These are phyloP conservation scores for Beauveria sp. DNA, from an alignment of 2,329 filamentous ascomycete species.

Conservation along the genomic window DNA sequence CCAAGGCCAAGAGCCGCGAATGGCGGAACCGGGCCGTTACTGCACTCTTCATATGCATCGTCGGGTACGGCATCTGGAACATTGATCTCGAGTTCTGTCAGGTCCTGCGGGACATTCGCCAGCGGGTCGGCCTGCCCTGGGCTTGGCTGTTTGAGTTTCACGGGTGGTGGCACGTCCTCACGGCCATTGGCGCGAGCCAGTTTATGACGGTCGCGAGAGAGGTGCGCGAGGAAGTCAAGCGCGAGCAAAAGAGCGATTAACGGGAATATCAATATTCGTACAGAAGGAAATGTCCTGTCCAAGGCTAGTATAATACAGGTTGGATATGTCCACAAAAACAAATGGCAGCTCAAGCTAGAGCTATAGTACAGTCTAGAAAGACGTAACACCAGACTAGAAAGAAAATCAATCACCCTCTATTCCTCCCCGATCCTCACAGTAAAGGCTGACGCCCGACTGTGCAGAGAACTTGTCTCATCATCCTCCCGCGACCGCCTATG, in stretches of 20 bases:
- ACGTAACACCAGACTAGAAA: not conserved
- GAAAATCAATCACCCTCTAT: not conserved
- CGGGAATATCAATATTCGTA: not conserved
- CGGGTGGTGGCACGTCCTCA: slow-evolving; percentile 58
- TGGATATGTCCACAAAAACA: not conserved
- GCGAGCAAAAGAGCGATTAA: slow-evolving; percentile 14
- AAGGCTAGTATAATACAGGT: not conserved
- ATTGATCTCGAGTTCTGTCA: slow-evolving; percentile 47
- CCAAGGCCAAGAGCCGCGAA: slow-evolving; percentile 18
- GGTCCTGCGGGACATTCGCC: slow-evolving; percentile 37
- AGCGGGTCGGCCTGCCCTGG: slow-evolving; percentile 43
- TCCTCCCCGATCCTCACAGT: slow-evolving; percentile 15
- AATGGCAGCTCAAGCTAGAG: not conserved
- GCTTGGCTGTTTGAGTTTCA: slow-evolving; percentile 51
- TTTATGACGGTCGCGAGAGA: slow-evolving; percentile 28
- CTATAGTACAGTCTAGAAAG: not conserved
- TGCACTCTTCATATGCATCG: slow-evolving; percentile 27
- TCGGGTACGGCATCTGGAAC: slow-evolving; percentile 48
- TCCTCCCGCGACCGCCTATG: not conserved
- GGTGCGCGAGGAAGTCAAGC: slow-evolving; percentile 17
- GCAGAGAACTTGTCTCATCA: slow-evolving; percentile 12
- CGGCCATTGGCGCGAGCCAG: slow-evolving; percentile 43
- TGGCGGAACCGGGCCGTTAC: slow-evolving; percentile 22
- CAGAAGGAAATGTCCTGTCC: not conserved
- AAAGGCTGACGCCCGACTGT: slow-evolving; percentile 15